Base-by-base conservation (phyloP, 495 filamentous ascomycete species). In the Neurospora cerealis region DNA sequence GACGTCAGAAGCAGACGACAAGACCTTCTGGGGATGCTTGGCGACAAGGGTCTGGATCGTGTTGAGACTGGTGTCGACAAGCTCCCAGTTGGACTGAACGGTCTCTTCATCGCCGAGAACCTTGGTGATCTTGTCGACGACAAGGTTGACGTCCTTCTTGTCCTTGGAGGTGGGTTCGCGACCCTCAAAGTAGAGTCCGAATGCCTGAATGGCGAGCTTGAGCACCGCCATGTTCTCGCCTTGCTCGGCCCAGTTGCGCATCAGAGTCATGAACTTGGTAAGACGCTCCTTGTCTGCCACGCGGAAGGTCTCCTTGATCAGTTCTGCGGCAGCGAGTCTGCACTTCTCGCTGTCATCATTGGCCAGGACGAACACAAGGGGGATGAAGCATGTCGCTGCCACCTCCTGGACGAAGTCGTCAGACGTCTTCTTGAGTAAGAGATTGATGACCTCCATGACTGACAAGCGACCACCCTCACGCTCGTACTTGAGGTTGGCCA, bases 321-420 rank as follows among this genome's bases (percentile, higher is more conserved):
- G 81, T 40, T 89, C 88, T 19, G 89, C 93, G 11, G 93, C 93
- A 85, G 96, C 92, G 75, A 93, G 88, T 34, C 93, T 91, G 80
- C 96, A 99, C 73, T 93, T 92, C 13, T 89, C 85, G 41, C 93
- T 92, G 39, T 97, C 93, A 75, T 99, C 96, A 74, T 97, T 97
- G 66, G 91, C 88, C 78, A 97, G 87, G 21, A 92, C 89, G 80
- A 97, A 90, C 28, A 97, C 89, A 21, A 99, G 81, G 1, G 95
- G 94, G 21, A 95, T 85, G 83, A 98, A 98, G 80, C 95, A 93
- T 15, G 89, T 92, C 36, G 86, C 88, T 5, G 94, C 83, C 40
- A 97, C 88, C 71, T 97, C 92, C 78, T 97, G 93, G 6, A 93
- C 87, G 44, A 95, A 86, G 39, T 94, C 91, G 24, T 93, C 88